Percentiles rank a stretch among this genome's conserved stretches.
These are phyloP conservation scores for Lasiodiplodia sp. DNA, from an alignment of 2,329 filamentous ascomycete genomes.

Conservation along the genomic window DNA sequence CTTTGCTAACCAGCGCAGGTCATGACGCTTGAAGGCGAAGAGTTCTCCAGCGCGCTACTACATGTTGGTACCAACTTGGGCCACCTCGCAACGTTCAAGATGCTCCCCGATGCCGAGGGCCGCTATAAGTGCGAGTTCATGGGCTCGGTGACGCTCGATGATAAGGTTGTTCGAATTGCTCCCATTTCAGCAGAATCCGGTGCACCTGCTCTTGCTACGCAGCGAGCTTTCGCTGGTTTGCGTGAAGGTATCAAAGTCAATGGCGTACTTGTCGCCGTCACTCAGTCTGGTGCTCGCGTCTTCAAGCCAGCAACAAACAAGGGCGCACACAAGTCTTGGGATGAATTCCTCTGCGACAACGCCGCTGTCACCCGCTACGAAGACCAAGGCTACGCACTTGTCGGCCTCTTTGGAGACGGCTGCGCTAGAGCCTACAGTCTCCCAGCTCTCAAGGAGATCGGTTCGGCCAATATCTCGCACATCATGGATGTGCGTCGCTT, in stretches of 20 bases:
- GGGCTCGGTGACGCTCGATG: conserved; percentile 72
- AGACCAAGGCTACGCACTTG: conserved; percentile 77
- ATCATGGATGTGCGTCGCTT: conserved; percentile 79
- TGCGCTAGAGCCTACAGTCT: conserved; percentile 81
- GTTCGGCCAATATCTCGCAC: conserved; percentile 66
- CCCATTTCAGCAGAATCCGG: conserved; percentile 84
- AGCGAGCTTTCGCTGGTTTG: conserved; percentile 75
- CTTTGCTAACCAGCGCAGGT: conserved; percentile 47
- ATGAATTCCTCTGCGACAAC: conserved; percentile 81
- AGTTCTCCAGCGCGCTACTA: conserved; percentile 91
- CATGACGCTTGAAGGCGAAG: conserved; percentile 90
- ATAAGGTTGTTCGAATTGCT: conserved; percentile 73
- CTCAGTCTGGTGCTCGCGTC: conserved; percentile 76
- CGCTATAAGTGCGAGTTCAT: conserved; percentile 76
- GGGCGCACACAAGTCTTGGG: conserved; percentile 91
- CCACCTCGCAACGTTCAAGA: conserved; percentile 86
- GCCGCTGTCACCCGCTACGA: conserved; percentile 79
- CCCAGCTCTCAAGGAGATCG: conserved; percentile 87
- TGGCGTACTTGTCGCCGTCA: conserved; percentile 82
- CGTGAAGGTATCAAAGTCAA: conserved; percentile 77
- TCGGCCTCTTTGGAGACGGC: conserved; percentile 85
- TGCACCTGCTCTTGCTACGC: conserved; percentile 76
- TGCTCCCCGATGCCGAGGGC: conserved; percentile 74
- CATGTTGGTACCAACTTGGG: conserved; percentile 90
- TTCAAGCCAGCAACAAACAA: conserved; percentile 86